phyloP scores from a whole-genome alignment of 768 basidiomycete genomes.

The Bullera alba region DNA sequence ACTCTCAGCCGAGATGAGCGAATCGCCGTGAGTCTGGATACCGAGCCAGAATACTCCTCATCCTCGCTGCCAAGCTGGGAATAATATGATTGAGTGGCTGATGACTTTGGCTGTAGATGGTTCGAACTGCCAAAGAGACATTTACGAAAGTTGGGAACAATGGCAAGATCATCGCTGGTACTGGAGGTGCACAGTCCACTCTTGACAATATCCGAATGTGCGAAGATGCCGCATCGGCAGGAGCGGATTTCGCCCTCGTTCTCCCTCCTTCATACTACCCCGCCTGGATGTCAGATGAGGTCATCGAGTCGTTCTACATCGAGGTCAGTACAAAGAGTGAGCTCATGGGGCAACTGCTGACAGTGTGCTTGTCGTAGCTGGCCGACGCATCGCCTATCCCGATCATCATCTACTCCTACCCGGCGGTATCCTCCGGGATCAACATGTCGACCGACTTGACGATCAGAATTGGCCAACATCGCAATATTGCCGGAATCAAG shows the following conservation, averaged over 20 bases:
- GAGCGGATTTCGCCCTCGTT: conserved; percentile 24
- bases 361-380: conserved; percentile 15
- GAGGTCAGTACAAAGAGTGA: conserved; percentile 23
- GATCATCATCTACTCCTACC: conserved; percentile 44
- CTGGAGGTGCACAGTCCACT: conserved; percentile 28
- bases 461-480: conserved; percentile 38
- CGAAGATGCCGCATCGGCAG: conserved; percentile 15
- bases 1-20: conserved; percentile 40
- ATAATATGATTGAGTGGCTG: not conserved
- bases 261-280: conserved; percentile 32
- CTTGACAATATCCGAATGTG: conserved; percentile 14
- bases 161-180: conserved; percentile 31
- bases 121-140: conserved; percentile 19
- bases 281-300: conserved; percentile 27
- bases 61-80: not conserved
- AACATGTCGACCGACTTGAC: conserved; percentile 44
- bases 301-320: conserved; percentile 34
- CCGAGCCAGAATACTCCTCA: not conserved
- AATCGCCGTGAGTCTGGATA: conserved; percentile 24
- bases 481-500: conserved; percentile 47
- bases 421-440: conserved; percentile 44
- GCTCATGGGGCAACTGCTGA: not conserved
- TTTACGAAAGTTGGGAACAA: conserved; percentile 15
- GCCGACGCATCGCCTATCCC: conserved; percentile 43
- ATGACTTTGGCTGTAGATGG: conserved; percentile 8